Evolutionary conservation across 257 asterid species (phyloP), one percentile per base, ranked within the genome.

Genomic region (Solanum chiquidenum): DNA sequence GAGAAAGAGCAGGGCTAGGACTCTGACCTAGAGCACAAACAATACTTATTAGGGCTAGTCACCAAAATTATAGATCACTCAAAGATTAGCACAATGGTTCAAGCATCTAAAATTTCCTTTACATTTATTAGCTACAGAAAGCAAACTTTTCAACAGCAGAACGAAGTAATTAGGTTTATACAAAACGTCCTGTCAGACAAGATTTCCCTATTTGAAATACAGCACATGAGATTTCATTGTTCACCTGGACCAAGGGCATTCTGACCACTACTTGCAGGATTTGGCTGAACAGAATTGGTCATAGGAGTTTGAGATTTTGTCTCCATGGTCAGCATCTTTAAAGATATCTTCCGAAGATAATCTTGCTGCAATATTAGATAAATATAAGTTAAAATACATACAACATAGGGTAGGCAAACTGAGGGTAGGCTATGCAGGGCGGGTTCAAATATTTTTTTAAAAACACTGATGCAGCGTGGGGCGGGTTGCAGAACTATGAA

Each of bases 311-410:
- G 96, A 58, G 96, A 94, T 90, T 93, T 95, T 23, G 93, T 91
- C 94, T 97, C 99, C 95, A 97, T 92, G 11, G 98, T 90, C 76
- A 93, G 92, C 98, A 97, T 93, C 94, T 95, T 95, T 92, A 95
- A 83, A 69, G 99, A 94, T 90, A 97, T 95, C 91, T 94, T 93
- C 90, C 98, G 93, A 83, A 95, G 84, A 88, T 97, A 95, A 92
- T 97, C 98, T 14, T 94, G 90, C 98, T 95, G 97, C 91, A 92
- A 80, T 34, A 13, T 60, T 35, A 46, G 27, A 84, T 86, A 84
- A 77, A 84, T 68, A 6, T 18, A 20, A 80, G 69, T 80, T 16
- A 46, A 80, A 80, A 80, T 18, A 23, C 42, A 46, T 31, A 80
- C 85, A 29, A 18, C 44, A 49, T 9, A 73, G 46, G 42, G 27